Evolutionary conservation across 208 protist genomes (phyloP).

Genomic region (Giardia muris): DNA sequence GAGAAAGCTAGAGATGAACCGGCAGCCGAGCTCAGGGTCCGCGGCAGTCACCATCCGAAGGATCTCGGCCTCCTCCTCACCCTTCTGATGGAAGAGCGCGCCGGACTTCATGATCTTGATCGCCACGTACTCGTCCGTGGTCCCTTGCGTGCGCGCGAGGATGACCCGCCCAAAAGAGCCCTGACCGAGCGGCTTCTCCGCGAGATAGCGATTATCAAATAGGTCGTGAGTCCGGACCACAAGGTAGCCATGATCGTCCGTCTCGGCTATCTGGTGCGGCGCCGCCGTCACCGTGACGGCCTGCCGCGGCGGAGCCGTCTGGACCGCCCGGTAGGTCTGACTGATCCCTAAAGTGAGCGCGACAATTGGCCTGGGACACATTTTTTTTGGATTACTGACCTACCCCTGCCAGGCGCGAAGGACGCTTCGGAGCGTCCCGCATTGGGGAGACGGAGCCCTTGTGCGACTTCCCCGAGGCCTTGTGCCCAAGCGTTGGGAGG

Average conservation of each 20-base stretch:
- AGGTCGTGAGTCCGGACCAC: neutral
- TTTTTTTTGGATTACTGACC: constrained; percentile 5
- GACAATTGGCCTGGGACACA: neutral
- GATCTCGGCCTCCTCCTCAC: neutral
- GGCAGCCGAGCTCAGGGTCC: neutral
- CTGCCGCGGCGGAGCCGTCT: neutral
- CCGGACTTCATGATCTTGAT: constrained; percentile 2
- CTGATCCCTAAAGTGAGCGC: neutral
- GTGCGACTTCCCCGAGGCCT: no score
- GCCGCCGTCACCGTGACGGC: neutral
- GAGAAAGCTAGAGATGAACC: neutral
- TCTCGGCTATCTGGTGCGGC: neutral
- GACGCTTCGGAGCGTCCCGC: no score
- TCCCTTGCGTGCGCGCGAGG: neutral
- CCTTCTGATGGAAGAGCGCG: neutral
- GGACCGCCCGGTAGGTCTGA: neutral
- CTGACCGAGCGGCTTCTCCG: neutral
- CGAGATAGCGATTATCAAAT: neutral
- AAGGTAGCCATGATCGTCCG: neutral
- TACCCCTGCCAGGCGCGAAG: no score
- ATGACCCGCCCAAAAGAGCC: constrained; percentile 16
- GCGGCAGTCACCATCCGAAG: neutral
- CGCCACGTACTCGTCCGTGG: neutral
- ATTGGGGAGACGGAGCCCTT: no score
- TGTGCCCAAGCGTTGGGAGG: no score